A percentile compares a stretch with the other conserved stretches of the same genome.
phyloP scores from a whole-genome alignment of 495 filamentous ascomycete species.

The Penicillium goetzii region DNA sequence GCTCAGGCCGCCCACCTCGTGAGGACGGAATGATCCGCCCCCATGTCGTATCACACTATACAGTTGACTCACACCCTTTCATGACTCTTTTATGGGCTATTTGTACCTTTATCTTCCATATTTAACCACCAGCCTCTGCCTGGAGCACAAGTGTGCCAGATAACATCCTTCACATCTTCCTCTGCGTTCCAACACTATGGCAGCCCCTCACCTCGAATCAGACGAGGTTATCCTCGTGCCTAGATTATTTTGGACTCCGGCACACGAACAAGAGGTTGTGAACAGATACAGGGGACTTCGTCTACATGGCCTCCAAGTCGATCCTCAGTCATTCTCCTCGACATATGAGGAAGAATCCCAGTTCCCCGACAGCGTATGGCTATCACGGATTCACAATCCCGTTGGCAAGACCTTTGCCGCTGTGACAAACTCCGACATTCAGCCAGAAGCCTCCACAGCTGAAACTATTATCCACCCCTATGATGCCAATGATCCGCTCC shows the following conservation, averaged over 20 bases:
- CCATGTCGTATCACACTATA: neutral
- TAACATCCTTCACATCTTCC: neutral
- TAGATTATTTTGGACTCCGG: constrained; percentile 12
- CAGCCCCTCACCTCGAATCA: constrained; percentile 8
- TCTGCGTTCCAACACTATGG: neutral
- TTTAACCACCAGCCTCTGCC: neutral
- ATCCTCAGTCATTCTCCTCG: constrained; percentile 50
- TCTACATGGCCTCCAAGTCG: constrained; percentile 34
- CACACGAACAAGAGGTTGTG: constrained; percentile 17
- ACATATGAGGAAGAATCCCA: constrained; percentile 50
- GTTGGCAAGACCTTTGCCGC: constrained; percentile 47
- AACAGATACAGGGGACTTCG: constrained; percentile 31
- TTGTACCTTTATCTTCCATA: neutral
- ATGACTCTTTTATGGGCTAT: neutral
- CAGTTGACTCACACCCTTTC: neutral
- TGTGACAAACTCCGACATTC: constrained; percentile 21
- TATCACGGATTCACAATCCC: constrained; percentile 49
- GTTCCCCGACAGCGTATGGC: constrained; percentile 46
- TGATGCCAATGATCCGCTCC: constrained; percentile 3
- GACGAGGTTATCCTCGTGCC: constrained; percentile 25
- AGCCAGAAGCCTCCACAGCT: neutral
- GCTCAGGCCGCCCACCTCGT: neutral
- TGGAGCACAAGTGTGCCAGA: neutral
- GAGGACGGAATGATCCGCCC: constrained; percentile 2
- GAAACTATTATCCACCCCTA: neutral